phyloP scores from a whole-genome alignment of 345 rosid species.

The Draba incana region DNA sequence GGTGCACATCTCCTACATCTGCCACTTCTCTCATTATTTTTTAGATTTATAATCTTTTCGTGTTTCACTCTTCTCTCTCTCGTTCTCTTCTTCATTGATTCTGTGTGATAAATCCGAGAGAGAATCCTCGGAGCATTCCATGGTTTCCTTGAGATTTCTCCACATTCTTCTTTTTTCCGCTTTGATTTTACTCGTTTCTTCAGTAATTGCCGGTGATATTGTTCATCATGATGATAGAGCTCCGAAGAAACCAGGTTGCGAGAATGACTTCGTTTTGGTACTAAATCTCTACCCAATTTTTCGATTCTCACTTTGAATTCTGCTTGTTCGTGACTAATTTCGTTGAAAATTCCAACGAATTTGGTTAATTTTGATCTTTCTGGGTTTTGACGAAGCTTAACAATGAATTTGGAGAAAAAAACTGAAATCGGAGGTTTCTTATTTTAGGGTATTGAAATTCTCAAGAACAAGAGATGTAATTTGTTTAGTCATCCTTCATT shows the following conservation, averaged over 20 bases:
- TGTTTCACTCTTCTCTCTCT: slow-evolving; percentile 31
- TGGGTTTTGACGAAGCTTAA: not conserved
- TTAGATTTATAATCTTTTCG: no score
- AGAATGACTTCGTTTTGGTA: slow-evolving; percentile 97
- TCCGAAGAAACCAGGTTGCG: slow-evolving; percentile 99
- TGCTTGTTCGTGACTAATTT: slow-evolving; percentile 39
- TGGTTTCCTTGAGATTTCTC: slow-evolving; percentile 60
- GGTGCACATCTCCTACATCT: no score
- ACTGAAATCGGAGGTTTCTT: slow-evolving; percentile 7
- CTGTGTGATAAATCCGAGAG: slow-evolving; percentile 31
- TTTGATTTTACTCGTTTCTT: slow-evolving; percentile 54
- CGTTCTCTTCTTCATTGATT: slow-evolving; percentile 7
- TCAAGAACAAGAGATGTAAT: no score
- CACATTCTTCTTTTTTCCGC: slow-evolving; percentile 40
- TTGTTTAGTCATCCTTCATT: no score
- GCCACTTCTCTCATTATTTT: no score
- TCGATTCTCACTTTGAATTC: slow-evolving; percentile 23
- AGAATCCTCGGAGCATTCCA: slow-evolving; percentile 44
- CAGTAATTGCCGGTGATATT: slow-evolving; percentile 80
- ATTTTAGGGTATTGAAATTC: not conserved
- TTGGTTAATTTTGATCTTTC: not conserved
- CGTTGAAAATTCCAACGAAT: slow-evolving; percentile 1
- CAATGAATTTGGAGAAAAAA: not conserved
- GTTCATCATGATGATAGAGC: slow-evolving; percentile 83
- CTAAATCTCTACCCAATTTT: slow-evolving; percentile 23